Base-by-base conservation (phyloP, 2,329 filamentous ascomycete species). In the Thielaviopsis punctulata region DNA sequence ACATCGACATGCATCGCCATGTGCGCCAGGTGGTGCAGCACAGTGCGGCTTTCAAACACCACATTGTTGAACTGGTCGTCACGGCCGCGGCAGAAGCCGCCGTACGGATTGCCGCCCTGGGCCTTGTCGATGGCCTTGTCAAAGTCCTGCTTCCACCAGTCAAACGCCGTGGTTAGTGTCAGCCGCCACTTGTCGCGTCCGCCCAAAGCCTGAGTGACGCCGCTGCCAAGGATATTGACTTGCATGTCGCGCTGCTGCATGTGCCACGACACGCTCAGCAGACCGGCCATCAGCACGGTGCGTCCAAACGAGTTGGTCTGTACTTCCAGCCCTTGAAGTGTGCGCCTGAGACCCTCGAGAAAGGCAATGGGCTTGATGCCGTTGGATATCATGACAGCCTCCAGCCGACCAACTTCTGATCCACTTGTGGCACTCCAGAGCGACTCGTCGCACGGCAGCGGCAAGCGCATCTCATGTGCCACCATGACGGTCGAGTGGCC, bases 1-100 rank as follows among this genome's bases (percentile, higher is more conserved):
- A 96, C 87, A 62, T 96, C 90, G 22, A 94, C 88, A 62, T 96
- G 88, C 76, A 95, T 95, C 2, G 88, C 87, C 86, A 98, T 95
- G 65, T 96, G 92, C 0, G 92, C 92, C 12, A 98, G 72, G 60
- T 94, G 87, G 62, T 96, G 89, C 45, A 96, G 71, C 24, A 95
- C 90, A 2, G 84, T 93, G 19, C 87, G 79, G 57, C 84, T 88
- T 63, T 95, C 87, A 59, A 92, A 90, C 25, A 93, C 81, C 13
- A 76, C 68, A 52, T 73, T 77, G 49, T 70, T 67, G 23, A 52
- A 49, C n/a, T 55, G 49, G 15, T 55, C 49, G 4, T 48, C 27
- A 2, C 47, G 53, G 15, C 39, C 49, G 18, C 39, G 39, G 36
- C 46, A 44, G 19, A 52, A 45, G 24, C 48, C 51, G 18, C 48